Evolutionary conservation across 2,329 filamentous ascomycete genomes (phyloP), one percentile per base, ranked within the genome.

Genomic region (Calonectria multiphialidica): DNA sequence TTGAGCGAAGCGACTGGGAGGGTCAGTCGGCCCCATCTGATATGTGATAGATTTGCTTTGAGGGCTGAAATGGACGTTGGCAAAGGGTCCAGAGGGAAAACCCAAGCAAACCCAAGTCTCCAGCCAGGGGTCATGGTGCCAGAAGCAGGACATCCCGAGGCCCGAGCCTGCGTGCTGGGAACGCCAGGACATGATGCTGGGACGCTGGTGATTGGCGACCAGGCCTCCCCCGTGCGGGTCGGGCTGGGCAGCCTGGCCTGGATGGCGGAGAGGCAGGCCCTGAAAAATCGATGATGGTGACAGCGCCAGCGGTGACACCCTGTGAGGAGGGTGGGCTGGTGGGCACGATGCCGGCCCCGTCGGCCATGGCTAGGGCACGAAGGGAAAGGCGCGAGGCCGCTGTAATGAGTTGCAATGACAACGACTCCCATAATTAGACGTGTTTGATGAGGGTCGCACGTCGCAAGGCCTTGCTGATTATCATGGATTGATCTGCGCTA

Each of bases 91-190:
- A 66, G 53, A 72, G 47, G 53, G 18, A 23, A 49, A n/a, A 50
- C 12, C 13, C 10, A 28, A 53, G 66, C 42, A 37, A 71, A 71
- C 69, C 69, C 49, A 68, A 49, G 67, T 65, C 66, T 70, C 71
- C 65, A 68, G 74, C 70, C 72, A 77, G 73, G 75, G 71, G 53
- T 59, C 70, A 77, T 76, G 68, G 72, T 72, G 74, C 74, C 72
- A 76, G 75, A 79, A 79, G 78, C 78, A 79, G 78, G 74, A 79
- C 78, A 79, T 79, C 75, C 78, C 76, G 77, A 78, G 76, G 78
- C 78, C 80, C 79, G 79, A 80, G 75, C 74, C 80, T 74, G 71
- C 70, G 79, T 80, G 68, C 74, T 79, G 77, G 80, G 76, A 76
- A 79, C 74, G 73, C 76, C 75, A 78, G 74, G 63, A 76, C 75